These are phyloP conservation scores for Neoboletus subvelutipes DNA, from an alignment of 768 basidiomycete species.

Conservation along the genomic window DNA sequence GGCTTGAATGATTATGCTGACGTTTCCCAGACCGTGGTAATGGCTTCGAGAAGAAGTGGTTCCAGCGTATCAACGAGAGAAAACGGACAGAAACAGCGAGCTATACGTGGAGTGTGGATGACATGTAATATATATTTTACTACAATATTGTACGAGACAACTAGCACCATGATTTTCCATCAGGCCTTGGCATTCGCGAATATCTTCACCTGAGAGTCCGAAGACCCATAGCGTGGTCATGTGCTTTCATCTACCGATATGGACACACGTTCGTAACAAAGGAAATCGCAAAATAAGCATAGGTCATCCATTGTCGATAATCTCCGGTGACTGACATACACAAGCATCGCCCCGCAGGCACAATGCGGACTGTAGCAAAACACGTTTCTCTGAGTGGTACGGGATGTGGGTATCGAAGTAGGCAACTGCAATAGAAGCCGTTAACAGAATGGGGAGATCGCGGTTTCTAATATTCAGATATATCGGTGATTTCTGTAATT, in stretches of 20 bases:
- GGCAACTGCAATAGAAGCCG: conserved; percentile 9
- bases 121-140: conserved; percentile 61
- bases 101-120: conserved; percentile 87
- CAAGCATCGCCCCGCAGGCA: conserved; percentile 16
- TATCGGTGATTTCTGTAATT: conserved; percentile 27
- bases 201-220: not conserved
- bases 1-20: conserved; percentile 2
- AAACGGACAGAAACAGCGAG: conserved; percentile 70
- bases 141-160: not conserved
- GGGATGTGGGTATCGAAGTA: conserved; percentile 7
- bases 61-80: conserved; percentile 78
- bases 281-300: conserved; percentile 1
- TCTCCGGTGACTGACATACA: conserved; percentile 20
- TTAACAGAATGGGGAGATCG: not conserved
- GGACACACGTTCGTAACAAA: conserved; percentile 1
- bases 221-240: not conserved
- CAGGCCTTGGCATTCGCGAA: not conserved
- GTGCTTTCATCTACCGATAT: not conserved
- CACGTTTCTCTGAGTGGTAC: conserved; percentile 11
- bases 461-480: conserved; percentile 32
- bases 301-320: conserved; percentile 5
- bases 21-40: conserved; percentile 71
- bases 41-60: conserved; percentile 91
- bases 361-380: conserved; percentile 18
- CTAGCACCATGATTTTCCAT: not conserved